Evolutionary conservation across 2,329 filamentous ascomycete genomes (phyloP).

Genomic region (Ophiobolus disseminans): DNA sequence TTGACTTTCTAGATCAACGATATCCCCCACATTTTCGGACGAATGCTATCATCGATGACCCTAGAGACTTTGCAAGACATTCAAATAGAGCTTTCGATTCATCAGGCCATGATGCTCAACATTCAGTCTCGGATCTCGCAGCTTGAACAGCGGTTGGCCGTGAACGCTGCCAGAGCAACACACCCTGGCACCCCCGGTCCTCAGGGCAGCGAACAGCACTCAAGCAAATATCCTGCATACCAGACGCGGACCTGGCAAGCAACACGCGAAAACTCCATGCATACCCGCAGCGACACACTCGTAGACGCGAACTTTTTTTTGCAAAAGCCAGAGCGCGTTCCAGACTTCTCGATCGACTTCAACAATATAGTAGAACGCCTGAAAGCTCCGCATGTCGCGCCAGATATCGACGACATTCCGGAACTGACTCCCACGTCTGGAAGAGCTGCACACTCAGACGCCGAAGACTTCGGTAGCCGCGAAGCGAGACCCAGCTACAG

Average conservation of each 20-base stretch:
- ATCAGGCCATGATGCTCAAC: conserved; percentile 36
- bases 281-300: too few relatives aligned
- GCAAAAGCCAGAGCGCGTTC: conserved; percentile 33
- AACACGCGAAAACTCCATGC: too few relatives aligned
- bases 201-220: conserved; percentile 1
- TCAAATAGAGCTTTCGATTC: conserved; percentile 33
- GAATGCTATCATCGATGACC: too few relatives aligned
- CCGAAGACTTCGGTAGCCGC: conserved; percentile 9
- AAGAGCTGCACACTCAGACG: conserved; percentile 16
- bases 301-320: too few relatives aligned
- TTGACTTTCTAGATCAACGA: too few relatives aligned
- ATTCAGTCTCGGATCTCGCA: conserved; percentile 38
- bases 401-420: conserved; percentile 29
- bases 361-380: conserved; percentile 15
- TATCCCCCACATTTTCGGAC: too few relatives aligned
- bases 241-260: too few relatives aligned
- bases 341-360: conserved; percentile 38
- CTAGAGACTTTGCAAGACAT: conserved; percentile 36
- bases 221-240: too few relatives aligned
- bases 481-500: too few relatives aligned
- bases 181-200: conserved; percentile 2
- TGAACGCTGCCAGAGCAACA: conserved; percentile 8
- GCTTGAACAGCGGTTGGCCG: conserved; percentile 30
- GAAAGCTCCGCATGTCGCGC: conserved; percentile 15
- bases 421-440: conserved; percentile 27